Conservation (phyloP, 208 protist genomes). For the Trypanosoma vivax region DNA sequence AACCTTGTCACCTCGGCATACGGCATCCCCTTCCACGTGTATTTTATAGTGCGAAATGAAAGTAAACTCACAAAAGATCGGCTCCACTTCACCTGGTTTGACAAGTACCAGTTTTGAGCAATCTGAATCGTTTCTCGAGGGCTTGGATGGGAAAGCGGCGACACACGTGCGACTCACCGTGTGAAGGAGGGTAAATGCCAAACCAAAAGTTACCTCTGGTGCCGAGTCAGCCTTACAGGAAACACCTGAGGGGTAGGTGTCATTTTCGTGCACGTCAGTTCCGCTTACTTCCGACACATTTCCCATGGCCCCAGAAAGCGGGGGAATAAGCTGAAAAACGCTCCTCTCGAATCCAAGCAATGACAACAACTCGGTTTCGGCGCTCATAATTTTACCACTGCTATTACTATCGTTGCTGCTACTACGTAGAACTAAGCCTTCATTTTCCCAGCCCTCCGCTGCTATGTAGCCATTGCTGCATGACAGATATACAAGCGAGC, state of each 20-base stretch:
- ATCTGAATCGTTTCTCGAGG: constrained; percentile 52
- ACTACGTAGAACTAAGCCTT: constrained; percentile 41
- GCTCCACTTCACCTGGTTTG: constrained; percentile 23
- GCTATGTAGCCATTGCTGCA: constrained; percentile 66
- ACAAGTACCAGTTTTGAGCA: constrained; percentile 61
- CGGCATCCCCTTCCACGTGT: constrained; percentile 55
- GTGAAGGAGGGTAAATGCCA: constrained; percentile 58
- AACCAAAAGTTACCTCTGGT: constrained; percentile 57
- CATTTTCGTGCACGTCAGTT: not conserved
- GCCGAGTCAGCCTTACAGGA: constrained; percentile 24
- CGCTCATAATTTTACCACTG: too few relatives aligned
- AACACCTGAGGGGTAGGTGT: constrained; percentile 13
- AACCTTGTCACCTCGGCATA: constrained; percentile 55
- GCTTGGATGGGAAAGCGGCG: constrained; percentile 41
- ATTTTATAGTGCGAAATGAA: constrained; percentile 75
- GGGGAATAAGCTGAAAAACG: constrained; percentile 46
- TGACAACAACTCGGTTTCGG: constrained; percentile 35
- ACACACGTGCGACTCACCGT: constrained; percentile 49
- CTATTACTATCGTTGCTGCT: too few relatives aligned
- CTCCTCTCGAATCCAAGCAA: constrained; percentile 50
- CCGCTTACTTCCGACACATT: not conserved
- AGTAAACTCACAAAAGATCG: constrained; percentile 44
- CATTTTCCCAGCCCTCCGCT: constrained; percentile 33
- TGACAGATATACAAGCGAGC: constrained; percentile 48
- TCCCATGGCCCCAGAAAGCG: constrained; percentile 19